Conservation (phyloP, 1,139 yeast genomes). For the Geotrichum candidum region DNA sequence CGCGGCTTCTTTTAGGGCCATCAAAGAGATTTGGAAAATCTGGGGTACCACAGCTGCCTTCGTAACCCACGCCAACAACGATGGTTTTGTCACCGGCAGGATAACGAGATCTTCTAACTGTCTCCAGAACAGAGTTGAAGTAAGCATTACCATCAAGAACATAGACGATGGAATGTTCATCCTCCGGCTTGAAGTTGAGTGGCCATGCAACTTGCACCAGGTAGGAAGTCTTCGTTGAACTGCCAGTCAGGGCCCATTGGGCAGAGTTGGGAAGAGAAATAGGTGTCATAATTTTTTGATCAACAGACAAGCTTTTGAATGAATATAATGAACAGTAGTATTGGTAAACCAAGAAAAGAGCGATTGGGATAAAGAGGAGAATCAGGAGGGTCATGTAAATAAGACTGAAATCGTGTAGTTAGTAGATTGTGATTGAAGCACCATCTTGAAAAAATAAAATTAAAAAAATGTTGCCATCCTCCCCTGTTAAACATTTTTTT, state of each 20-base stretch:
- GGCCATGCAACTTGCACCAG: not conserved
- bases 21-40: slow-evolving; percentile 4
- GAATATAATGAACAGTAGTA: not conserved
- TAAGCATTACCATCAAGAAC: slow-evolving; percentile 12
- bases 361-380: not conserved
- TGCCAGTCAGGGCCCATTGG: not conserved
- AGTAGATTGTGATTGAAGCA: not conserved
- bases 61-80: slow-evolving; percentile 11
- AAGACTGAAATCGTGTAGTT: not conserved
- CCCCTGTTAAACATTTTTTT: not conserved
- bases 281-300: not conserved
- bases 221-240: not conserved
- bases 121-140: slow-evolving; percentile 5
- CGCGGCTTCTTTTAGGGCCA: not conserved
- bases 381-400: not conserved
- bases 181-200: not conserved
- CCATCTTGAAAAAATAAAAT: no score
- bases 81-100: slow-evolving; percentile 9
- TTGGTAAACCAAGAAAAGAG: not conserved
- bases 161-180: slow-evolving; percentile 2
- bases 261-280: not conserved
- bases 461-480: not conserved
- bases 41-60: not conserved
- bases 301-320: not conserved
- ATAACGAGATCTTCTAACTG: slow-evolving; percentile 6